A percentile compares a stretch with the other conserved stretches of the same genome.
phyloP scores from a whole-genome alignment of 306 rosid species.

The Echinosophora koreensis region DNA sequence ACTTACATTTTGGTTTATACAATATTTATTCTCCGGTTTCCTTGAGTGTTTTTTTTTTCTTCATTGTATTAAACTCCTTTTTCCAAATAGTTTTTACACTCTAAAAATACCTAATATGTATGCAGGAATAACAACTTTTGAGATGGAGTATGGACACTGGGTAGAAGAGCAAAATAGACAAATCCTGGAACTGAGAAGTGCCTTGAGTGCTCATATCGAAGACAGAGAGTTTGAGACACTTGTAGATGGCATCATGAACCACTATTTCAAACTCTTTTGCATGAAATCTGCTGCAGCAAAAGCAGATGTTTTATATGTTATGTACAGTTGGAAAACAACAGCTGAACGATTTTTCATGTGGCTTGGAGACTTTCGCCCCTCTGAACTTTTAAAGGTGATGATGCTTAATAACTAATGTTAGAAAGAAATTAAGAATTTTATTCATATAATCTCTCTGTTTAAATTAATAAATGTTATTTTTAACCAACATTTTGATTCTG shows the following conservation, averaged over 20 bases:
- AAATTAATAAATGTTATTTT: too few relatives aligned
- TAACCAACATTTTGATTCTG: too few relatives aligned
- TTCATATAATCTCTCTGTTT: background rate
- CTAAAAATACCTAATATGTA: constrained; percentile 42
- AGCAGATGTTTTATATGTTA: constrained; percentile 86
- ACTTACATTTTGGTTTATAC: constrained; percentile 26
- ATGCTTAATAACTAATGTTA: constrained; percentile 14
- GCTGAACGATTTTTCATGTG: constrained; percentile 87
- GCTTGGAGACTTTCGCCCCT: constrained; percentile 98
- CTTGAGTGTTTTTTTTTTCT: constrained; percentile 31
- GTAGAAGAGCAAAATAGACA: constrained; percentile 80
- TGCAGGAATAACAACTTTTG: constrained; percentile 73
- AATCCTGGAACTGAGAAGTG: constrained; percentile 68
- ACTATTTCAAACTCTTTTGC: constrained; percentile 74
- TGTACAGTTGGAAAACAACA: constrained; percentile 87
- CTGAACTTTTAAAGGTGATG: constrained; percentile 87
- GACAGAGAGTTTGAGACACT: constrained; percentile 73
- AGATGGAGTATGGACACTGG: constrained; percentile 87
- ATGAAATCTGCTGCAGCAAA: constrained; percentile 88
- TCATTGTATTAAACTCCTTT: constrained; percentile 9
- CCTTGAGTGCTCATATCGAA: constrained; percentile 62
- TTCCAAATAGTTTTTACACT: constrained; percentile 34
- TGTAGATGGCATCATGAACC: constrained; percentile 73
- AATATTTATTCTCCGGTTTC: background rate
- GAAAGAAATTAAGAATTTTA: constrained; percentile 1